Evolutionary conservation across 106 monocot genomes (phyloP), one percentile per base, ranked within the genome.

Genomic region (Acorus gramineus): DNA sequence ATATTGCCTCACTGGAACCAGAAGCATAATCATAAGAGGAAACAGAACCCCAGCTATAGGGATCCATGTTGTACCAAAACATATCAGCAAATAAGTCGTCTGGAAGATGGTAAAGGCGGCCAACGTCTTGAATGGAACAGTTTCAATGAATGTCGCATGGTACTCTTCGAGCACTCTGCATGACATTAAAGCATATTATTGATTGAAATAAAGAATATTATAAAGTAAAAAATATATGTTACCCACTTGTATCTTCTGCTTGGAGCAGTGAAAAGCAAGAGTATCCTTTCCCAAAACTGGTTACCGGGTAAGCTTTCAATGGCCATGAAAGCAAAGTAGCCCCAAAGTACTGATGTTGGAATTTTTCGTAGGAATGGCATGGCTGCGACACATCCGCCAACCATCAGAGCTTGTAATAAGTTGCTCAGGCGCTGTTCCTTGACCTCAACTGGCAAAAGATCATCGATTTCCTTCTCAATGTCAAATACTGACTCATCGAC

Each of bases 271-370:
- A 93, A 88, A 58, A 87, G 78, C 44, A 93, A 77, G 5, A 93
- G 74, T 42, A 93, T 93, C 61, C 92, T 77, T 14, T 93, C 92
- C 87, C 88, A 93, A 66, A 93, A 93, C 55, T 93, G 92, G 65
- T 93, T 93, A n/a, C 92, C 92, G 2, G 92, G 92, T 42, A 92
- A 76, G 77, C 86, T 87, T 61, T 92, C 92, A 47, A 92, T 92
- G 49, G 92, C 92, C 92, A 87, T 92, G 75, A 84, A 87, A 12
- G 92, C 89, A 57, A 90, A 90, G 66, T 90, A 90, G 9, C 89
- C 89, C 85, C 85, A 90, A 11, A 90, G 82, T 11, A 90, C 89
- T 5, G 89, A 85, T 42, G 89, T 90, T 12, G 89, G 89, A 14
- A 90, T 90, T 71, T 70, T 82, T 67, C 75, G 85, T 6, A 90